Percentiles rank a stretch among this genome's conserved stretches.
These are phyloP conservation scores for Fraxinus americana DNA, from an alignment of 257 asterid genomes.

Conservation along the genomic window DNA sequence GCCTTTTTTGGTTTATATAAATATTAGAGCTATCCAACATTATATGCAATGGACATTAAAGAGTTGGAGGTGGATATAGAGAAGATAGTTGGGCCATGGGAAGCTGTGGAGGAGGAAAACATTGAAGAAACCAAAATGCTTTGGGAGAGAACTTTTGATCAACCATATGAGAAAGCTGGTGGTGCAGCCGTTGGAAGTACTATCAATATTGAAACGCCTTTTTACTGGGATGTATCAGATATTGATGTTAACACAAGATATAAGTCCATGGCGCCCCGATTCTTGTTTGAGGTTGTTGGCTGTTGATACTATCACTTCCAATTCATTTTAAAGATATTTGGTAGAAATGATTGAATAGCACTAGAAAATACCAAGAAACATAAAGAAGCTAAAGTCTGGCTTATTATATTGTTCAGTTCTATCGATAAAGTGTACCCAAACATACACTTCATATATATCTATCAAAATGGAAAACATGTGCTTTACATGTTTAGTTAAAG, in stretches of 20 bases:
- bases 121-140: constrained; percentile 49
- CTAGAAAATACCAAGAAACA: not conserved
- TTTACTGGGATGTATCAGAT: constrained; percentile 66
- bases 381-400: too few relatives aligned
- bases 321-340: not conserved
- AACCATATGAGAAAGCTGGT: constrained; percentile 89
- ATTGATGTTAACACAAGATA: constrained; percentile 70
- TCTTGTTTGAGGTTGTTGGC: constrained; percentile 77
- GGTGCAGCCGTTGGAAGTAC: constrained; percentile 45
- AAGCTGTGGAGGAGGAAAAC: constrained; percentile 48
- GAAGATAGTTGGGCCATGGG: constrained; percentile 56
- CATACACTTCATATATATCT: not conserved
- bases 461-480: too few relatives aligned
- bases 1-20: constrained; percentile 23
- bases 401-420: not conserved
- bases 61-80: constrained; percentile 60
- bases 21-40: constrained; percentile 85
- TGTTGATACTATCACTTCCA: not conserved
- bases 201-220: constrained; percentile 43
- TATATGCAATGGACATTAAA: constrained; percentile 64
- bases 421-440: too few relatives aligned
- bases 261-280: constrained; percentile 74
- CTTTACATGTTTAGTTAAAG: too few relatives aligned
- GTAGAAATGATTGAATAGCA: not conserved
- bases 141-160: constrained; percentile 81